Evolutionary conservation across 805 yeast species (phyloP), one percentile per base, ranked within the genome.

Genomic region (Grigorovia transvaalensis): DNA sequence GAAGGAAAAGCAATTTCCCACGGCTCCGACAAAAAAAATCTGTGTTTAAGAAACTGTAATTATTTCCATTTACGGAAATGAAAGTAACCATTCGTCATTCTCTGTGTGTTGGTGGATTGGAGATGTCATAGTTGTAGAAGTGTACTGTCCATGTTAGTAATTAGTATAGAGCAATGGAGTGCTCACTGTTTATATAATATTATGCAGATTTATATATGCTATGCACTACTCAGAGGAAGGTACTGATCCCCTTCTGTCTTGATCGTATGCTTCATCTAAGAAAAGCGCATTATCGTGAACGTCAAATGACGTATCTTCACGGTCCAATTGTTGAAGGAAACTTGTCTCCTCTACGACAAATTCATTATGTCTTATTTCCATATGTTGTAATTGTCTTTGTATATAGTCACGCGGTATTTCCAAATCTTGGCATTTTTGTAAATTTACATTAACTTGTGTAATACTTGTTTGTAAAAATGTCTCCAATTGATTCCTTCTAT

Each of bases 361-460:
- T 33, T 33, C 38, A 13, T 33, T 33, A 33, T 33, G 48, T 11
- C 64, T 51, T 40, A 40, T 50, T 48, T 64, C 68, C 17, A 60
- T 55, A 4, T 46, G 46, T n/a, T 54, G 52, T 29, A 65, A 50
- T 47, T 63, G 64, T 44, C 59, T 56, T 35, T 54, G 54, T 18
- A 65, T 61, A 45, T 53, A 51, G 6, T 55, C 53, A 27, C 54
- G 53, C 4, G 64, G 63, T 46, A 51, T 57, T n/a, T 47, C 45
- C 47, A 59, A 64, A 13, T 33, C 38, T 33, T 9, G 4, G 8
- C 38, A 33, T 33, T 33, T 33, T 33, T 33, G 38, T 8, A 33
- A 33, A 11, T 33, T 9, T 4, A 33, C 11, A 33, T 33, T 33
- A 9, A 33, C 38, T 33, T 33, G 38, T 13, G 38, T 33, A 5